Conservation (phyloP, 139 green algal genomes). For the Mesotaenium endlicherianum region DNA sequence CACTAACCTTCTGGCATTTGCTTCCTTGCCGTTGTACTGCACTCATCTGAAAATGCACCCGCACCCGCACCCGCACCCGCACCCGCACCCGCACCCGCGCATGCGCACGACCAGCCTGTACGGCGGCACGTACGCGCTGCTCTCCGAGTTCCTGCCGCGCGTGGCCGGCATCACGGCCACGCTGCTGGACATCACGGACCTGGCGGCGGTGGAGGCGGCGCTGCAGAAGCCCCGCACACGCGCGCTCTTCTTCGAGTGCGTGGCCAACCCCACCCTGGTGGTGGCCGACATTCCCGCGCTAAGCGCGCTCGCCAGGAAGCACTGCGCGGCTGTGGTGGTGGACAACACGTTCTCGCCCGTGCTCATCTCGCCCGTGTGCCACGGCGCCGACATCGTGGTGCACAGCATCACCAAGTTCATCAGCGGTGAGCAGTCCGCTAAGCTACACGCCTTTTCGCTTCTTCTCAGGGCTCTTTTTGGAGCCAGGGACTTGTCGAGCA, state of each 20-base stretch:
- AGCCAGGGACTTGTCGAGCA: no score
- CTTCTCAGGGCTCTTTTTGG: not conserved
- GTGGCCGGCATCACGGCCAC: slow-evolving; percentile 41
- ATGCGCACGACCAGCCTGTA: no score
- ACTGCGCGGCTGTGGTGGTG: slow-evolving; percentile 61
- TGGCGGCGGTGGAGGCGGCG: slow-evolving; percentile 57
- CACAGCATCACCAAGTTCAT: slow-evolving; percentile 82
- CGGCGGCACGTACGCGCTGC: slow-evolving; percentile 64
- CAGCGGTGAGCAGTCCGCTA: not conserved
- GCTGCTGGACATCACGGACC: slow-evolving; percentile 71
- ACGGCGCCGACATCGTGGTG: slow-evolving; percentile 72
- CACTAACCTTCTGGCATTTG: no score
- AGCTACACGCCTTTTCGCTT: not conserved
- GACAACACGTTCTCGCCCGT: slow-evolving; percentile 79
- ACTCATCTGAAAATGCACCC: no score
- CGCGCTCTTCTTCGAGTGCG: slow-evolving; percentile 65
- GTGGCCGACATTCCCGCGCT: slow-evolving; percentile 66
- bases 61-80: no score
- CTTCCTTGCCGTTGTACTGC: no score
- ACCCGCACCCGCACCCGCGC: no score
- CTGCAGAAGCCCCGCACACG: slow-evolving; percentile 26
- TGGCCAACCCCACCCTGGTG: slow-evolving; percentile 72
- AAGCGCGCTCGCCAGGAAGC: slow-evolving; percentile 54
- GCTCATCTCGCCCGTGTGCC: slow-evolving; percentile 57
- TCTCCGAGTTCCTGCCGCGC: slow-evolving; percentile 63